Conservation (phyloP, 2,329 filamentous ascomycete genomes). For the Sclerotinia borealis region DNA sequence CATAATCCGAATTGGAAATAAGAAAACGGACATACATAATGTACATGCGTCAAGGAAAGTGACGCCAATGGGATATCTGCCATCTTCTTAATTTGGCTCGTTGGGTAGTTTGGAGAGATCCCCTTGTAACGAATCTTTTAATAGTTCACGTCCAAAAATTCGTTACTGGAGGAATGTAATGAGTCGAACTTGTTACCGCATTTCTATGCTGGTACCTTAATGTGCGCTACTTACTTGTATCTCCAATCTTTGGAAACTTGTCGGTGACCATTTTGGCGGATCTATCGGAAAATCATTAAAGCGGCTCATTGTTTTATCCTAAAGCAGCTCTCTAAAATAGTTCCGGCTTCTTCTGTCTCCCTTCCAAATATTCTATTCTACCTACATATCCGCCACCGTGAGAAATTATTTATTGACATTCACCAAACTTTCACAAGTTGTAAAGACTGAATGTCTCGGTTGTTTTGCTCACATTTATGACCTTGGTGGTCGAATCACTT, state of each 20-base stretch:
- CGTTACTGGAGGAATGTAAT: not conserved
- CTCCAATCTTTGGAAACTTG: not conserved
- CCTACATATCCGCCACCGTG: not conserved
- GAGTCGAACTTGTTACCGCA: not conserved
- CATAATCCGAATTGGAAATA: conserved; percentile 4
- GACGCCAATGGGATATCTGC: conserved; percentile 64
- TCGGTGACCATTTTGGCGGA: not conserved
- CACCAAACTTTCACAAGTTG: not conserved
- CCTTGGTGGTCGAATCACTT: not conserved
- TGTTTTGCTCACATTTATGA: conserved; percentile 9
- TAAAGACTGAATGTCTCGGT: not conserved
- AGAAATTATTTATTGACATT: not conserved
- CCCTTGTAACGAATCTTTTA: not conserved
- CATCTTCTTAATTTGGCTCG: conserved; percentile 21
- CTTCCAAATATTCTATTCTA: not conserved
- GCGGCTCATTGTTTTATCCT: not conserved
- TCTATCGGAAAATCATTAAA: not conserved
- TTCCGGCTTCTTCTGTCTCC: not conserved
- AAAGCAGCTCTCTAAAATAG: conserved; percentile 26
- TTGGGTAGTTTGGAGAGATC: not conserved
- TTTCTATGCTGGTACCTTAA: not conserved
- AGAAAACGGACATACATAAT: conserved; percentile 63
- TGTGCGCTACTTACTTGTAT: not conserved
- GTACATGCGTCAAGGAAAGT: conserved; percentile 89
- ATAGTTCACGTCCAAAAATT: not conserved